Base-by-base conservation (phyloP, 139 green algal genomes). In the Monoraphidium neglectum region DNA sequence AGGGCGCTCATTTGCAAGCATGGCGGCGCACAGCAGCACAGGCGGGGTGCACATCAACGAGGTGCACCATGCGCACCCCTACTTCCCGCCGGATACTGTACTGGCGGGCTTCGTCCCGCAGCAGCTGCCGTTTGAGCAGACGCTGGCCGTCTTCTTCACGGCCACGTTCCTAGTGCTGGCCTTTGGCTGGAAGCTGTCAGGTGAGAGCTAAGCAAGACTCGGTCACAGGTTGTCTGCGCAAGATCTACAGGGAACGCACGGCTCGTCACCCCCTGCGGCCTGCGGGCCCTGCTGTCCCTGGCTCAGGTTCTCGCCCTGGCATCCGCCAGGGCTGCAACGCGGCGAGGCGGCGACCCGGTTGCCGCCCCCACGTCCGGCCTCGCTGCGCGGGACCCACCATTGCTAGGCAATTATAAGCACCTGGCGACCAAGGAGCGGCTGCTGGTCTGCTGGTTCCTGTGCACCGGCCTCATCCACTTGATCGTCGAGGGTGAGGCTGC, bases 381-480 rank as follows among this genome's bases (percentile, higher is more conserved):
- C n/a, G n/a, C n/a, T n/a, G n/a, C n/a, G n/a, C n/a, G n/a, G n/a
- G n/a, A n/a, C n/a, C n/a, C n/a, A n/a, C n/a, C n/a, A n/a, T n/a
- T n/a, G n/a, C 47, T 80, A 90, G 86, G 77, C 6, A 67, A 36
- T 4, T 57, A 59, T 63, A 88, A 84, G 51, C 74, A 84, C 62
- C 64, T 95, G 18, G 62, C 68, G 1, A 62, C 69, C 2, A 47
- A 21, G 13, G 91, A 95, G 53, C 81, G 81, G 23, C 35, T 87
- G 3, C 71, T 90, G 28, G 71, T 83, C 4, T 89, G 86, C 59
- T 95, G 91, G 91, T 90, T 93, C 69, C 74, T 85, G 23, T 69
- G 89, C 28, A 90, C 85, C 1, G 93, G 91, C 16, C 51, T 91
- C 4, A 97, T 97, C 47, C 93, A 97, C 65, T 74, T 97, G 4